phyloP scores from a whole-genome alignment of 495 filamentous ascomycete species.

The Penicillium bialowiezense region DNA sequence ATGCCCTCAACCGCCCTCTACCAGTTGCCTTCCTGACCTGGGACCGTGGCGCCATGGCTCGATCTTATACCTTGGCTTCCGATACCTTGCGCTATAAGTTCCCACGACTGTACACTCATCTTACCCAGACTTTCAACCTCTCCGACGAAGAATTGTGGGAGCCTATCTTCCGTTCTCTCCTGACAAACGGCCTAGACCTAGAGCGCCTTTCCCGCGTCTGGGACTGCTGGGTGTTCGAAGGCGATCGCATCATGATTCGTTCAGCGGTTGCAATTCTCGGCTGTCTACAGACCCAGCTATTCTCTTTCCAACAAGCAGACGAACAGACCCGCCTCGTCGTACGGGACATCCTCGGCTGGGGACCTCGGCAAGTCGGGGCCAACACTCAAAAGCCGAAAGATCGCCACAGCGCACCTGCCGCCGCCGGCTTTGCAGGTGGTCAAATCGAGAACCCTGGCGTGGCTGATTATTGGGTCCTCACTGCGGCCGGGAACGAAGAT shows the following conservation, averaged over 20 bases:
- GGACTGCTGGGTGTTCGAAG: constrained; percentile 95
- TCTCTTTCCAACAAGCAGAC: constrained; percentile 51
- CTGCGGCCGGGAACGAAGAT: constrained; percentile 56
- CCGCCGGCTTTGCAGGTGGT: constrained; percentile 41
- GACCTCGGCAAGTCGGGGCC: constrained; percentile 35
- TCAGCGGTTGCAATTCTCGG: constrained; percentile 71
- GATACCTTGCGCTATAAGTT: constrained; percentile 71
- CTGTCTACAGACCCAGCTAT: constrained; percentile 59
- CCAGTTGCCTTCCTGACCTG: constrained; percentile 83
- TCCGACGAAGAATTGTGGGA: constrained; percentile 51
- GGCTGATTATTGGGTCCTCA: constrained; percentile 45
- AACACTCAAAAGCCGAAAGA: constrained; percentile 31
- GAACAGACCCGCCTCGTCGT: constrained; percentile 34
- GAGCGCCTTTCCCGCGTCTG: constrained; percentile 78
- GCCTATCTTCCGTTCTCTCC: constrained; percentile 57
- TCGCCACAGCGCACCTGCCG: constrained; percentile 40
- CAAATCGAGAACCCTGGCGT: constrained; percentile 35
- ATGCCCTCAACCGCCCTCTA: constrained; percentile 83
- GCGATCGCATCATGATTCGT: constrained; percentile 76
- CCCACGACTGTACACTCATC: constrained; percentile 65
- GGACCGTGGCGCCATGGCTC: constrained; percentile 68
- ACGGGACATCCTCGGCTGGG: constrained; percentile 53
- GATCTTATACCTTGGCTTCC: constrained; percentile 69
- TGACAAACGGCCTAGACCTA: constrained; percentile 57
- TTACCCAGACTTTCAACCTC: constrained; percentile 49